A percentile compares a stretch with the other conserved stretches of the same genome.
Conservation (phyloP, 1,284 basidiomycete species). For the Cryptococcus neoformans region DNA sequence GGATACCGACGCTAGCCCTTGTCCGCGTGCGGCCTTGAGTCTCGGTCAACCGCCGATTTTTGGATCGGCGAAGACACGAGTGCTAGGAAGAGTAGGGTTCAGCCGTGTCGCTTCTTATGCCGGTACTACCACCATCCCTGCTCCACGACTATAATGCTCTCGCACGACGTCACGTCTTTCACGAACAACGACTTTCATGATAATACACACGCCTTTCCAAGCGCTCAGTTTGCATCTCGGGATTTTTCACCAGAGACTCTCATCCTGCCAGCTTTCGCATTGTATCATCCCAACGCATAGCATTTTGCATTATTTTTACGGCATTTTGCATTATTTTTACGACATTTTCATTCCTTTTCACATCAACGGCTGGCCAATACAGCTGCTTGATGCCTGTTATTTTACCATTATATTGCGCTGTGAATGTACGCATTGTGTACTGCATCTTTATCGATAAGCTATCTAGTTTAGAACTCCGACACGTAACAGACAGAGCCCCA, state of each 20-base stretch:
- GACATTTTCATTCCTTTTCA: background rate
- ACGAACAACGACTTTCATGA: too few relatives aligned
- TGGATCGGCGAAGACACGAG: conserved; percentile 39
- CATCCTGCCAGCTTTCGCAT: background rate
- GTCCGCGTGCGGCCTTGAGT: conserved; percentile 23
- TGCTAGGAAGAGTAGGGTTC: conserved; percentile 17
- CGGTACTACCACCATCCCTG: conserved; percentile 10
- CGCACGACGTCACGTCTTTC: too few relatives aligned
- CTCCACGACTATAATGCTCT: background rate
- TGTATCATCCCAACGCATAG: conserved; percentile 4
- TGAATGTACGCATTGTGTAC: background rate
- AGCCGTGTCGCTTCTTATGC: conserved; percentile 31
- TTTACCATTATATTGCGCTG: background rate
- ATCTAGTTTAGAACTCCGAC: background rate
- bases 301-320: conserved; percentile 5
- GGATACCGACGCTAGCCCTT: conserved; percentile 28
- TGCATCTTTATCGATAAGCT: background rate
- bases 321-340: background rate
- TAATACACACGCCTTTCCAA: background rate
- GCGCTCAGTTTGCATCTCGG: background rate
- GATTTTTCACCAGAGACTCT: too few relatives aligned
- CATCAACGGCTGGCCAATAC: too few relatives aligned
- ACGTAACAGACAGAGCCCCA: too few relatives aligned
- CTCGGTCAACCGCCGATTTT: conserved; percentile 37
- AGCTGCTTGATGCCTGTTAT: background rate